phyloP scores from a whole-genome alignment of 2,329 filamentous ascomycete species.

The Fusarium tanahbumbuense region DNA sequence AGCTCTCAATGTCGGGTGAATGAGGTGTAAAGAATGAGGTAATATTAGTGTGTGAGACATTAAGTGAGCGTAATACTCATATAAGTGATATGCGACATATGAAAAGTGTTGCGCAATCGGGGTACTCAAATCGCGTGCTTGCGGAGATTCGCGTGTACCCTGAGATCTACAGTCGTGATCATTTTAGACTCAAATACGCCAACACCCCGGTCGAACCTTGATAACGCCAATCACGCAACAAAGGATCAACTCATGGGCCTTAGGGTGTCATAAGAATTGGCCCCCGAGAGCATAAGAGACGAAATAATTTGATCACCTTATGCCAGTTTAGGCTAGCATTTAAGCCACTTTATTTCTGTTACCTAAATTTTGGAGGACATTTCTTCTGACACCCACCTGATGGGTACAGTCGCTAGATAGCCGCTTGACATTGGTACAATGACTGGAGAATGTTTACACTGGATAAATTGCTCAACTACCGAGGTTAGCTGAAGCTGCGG shows the following conservation, averaged over 20 bases:
- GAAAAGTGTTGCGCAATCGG: background rate
- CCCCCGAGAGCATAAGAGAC: too few relatives aligned
- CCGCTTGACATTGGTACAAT: background rate
- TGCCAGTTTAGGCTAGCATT: too few relatives aligned
- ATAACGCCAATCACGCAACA: background rate
- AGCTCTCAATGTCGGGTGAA: background rate
- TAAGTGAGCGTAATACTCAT: background rate
- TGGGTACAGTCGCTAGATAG: background rate
- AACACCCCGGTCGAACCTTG: too few relatives aligned
- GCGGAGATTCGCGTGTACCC: background rate
- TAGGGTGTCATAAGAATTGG: too few relatives aligned
- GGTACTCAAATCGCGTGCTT: background rate
- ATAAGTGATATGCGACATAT: background rate
- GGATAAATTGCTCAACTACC: background rate
- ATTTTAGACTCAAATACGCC: too few relatives aligned
- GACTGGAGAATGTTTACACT: background rate
- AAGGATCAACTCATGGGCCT: background rate
- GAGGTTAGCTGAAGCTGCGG: background rate
- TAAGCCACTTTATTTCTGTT: too few relatives aligned
- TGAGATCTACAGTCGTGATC: background rate
- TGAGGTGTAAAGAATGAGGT: background rate
- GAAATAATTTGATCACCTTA: too few relatives aligned
- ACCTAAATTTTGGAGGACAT: too few relatives aligned
- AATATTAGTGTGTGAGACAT: background rate
- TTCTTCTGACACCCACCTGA: too few relatives aligned